These are phyloP conservation scores for Botryosphaeria dothidea DNA, from an alignment of 2,329 filamentous ascomycete species.

Conservation along the genomic window DNA sequence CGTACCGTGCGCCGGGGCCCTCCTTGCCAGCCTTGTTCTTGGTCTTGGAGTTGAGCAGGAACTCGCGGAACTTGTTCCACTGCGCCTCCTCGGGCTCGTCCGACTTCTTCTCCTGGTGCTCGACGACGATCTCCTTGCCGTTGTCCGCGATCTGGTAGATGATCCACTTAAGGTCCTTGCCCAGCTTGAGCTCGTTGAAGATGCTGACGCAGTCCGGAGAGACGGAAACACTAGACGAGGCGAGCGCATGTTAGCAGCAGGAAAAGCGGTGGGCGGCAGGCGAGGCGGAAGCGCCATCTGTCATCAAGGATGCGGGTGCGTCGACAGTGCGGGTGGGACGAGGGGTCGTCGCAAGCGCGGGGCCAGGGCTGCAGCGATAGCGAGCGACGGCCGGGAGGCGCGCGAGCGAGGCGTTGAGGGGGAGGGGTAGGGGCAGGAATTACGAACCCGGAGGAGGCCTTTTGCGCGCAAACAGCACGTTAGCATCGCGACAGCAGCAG, in stretches of 20 bases:
- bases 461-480: neutral
- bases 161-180: conserved; percentile 77
- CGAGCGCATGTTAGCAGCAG: conserved; percentile 4
- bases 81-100: conserved; percentile 50
- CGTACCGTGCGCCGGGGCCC: conserved; percentile 71
- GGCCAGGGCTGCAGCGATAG: conserved; percentile 19
- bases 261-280: neutral
- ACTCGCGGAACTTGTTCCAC: conserved; percentile 73
- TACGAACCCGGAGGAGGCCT: conserved; percentile 49
- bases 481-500: neutral
- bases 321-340: conserved; percentile 14
- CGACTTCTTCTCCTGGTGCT: conserved; percentile 62
- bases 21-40: conserved; percentile 65
- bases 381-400: conserved; percentile 22
- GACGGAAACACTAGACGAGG: conserved; percentile 64
- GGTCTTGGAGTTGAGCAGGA: conserved; percentile 71
- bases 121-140: conserved; percentile 79
- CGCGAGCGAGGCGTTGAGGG: conserved; percentile 22
- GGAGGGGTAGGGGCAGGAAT: conserved; percentile 20
- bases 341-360: conserved; percentile 14
- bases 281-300: neutral
- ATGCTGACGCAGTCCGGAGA: conserved; percentile 66
- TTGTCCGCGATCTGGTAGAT: conserved; percentile 86
- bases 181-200: conserved; percentile 83
- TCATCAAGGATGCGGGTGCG: neutral